Conservation (phyloP, 208 protist species). For the Herpetomonas samuelpessoai region DNA sequence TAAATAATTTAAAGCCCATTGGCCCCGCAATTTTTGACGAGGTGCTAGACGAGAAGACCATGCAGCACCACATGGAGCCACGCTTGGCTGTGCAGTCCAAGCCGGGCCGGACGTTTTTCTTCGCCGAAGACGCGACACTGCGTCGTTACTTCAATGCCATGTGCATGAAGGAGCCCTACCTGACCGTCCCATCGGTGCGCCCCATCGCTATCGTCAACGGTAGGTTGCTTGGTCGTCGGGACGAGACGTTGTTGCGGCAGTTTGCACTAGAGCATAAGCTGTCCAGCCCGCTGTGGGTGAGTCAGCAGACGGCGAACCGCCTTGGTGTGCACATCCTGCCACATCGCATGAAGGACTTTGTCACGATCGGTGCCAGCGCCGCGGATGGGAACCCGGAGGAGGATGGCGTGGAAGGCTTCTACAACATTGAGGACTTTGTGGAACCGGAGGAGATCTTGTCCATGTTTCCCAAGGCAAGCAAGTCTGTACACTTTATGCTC, state of each 20-base stretch:
- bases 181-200: conserved; percentile 72
- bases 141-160: conserved; percentile 84
- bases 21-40: conserved; percentile 17
- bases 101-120: conserved; percentile 42
- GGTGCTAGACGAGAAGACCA: conserved; percentile 1
- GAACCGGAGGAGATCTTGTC: conserved; percentile 69
- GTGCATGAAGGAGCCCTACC: conserved; percentile 70
- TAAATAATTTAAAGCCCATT: conserved; percentile 25
- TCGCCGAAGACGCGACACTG: conserved; percentile 81
- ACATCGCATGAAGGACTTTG: conserved; percentile 53
- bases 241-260: conserved; percentile 67
- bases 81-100: conserved; percentile 8
- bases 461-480: conserved; percentile 82
- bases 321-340: conserved; percentile 69
- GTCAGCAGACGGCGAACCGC: conserved; percentile 34
- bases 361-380: conserved; percentile 57
- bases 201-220: conserved; percentile 83
- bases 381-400: conserved; percentile 43
- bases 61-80: background rate
- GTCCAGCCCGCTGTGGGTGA: conserved; percentile 89
- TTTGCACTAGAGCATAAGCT: conserved; percentile 84
- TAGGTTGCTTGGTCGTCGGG: conserved; percentile 65
- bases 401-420: conserved; percentile 66
- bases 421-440: conserved; percentile 83
- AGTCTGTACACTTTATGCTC: conserved; percentile 83